Percentiles rank a stretch among this genome's conserved stretches.
These are phyloP conservation scores for Sphagnum magellanicum DNA, from an alignment of 228 moss, liverwort and hornwort genomes.

Conservation along the genomic window DNA sequence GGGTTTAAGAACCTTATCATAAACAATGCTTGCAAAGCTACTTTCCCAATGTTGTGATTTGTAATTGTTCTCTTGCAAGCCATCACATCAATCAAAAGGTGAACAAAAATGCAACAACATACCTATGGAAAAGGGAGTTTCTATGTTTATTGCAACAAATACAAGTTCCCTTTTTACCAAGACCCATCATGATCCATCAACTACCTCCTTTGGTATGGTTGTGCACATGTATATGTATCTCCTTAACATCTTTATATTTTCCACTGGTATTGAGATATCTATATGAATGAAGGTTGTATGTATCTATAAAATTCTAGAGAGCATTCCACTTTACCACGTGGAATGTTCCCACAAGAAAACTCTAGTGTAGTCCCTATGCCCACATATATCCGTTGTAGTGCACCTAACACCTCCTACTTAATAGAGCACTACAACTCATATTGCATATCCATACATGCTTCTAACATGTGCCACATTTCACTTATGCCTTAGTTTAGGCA, in stretches of 20 bases:
- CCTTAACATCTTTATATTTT: not conserved
- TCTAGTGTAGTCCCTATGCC: constrained; percentile 36
- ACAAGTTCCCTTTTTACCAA: constrained; percentile 63
- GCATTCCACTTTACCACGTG: not conserved
- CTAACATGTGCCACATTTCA: constrained; percentile 62
- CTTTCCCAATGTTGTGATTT: too few relatives aligned
- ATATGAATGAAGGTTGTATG: too few relatives aligned
- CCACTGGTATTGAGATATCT: not conserved
- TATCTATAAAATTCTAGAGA: too few relatives aligned
- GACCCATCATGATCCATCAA: constrained; percentile 66
- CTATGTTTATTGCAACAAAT: constrained; percentile 73
- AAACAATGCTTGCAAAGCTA: too few relatives aligned
- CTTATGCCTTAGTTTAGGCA: constrained; percentile 49
- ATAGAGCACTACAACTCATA: constrained; percentile 72
- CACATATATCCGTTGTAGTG: constrained; percentile 65
- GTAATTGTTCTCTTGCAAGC: too few relatives aligned
- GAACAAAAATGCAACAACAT: not conserved
- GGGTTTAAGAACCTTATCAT: too few relatives aligned
- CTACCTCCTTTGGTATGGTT: constrained; percentile 59
- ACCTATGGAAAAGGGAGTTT: constrained; percentile 78
- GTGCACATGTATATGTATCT: not conserved
- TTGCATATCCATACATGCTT: constrained; percentile 73
- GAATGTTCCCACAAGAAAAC: not conserved
- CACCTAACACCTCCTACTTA: constrained; percentile 74
- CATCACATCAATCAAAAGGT: too few relatives aligned